Conservation (phyloP, 306 rosid genomes). For the Vigna mungo region DNA sequence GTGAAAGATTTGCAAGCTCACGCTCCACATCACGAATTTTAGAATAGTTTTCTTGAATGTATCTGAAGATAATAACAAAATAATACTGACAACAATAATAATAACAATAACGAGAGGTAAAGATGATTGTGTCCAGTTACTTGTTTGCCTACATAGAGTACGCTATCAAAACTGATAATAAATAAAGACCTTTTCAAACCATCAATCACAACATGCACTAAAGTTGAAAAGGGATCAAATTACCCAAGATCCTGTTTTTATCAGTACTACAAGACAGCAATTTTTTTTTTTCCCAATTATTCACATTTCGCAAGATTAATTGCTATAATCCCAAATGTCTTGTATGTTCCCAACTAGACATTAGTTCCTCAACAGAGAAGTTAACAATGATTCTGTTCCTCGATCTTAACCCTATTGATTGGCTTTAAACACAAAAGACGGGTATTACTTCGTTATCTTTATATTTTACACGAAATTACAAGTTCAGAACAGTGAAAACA, state of each 20-base stretch:
- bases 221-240: constrained; percentile 18
- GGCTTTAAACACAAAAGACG: constrained; percentile 20
- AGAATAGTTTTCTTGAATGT: constrained; percentile 87
- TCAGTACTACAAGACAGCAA: constrained; percentile 30
- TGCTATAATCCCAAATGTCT: constrained; percentile 17
- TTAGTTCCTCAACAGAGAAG: constrained; percentile 13
- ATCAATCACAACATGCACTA: constrained; percentile 17
- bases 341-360: constrained; percentile 12
- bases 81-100: not conserved
- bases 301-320: constrained; percentile 26
- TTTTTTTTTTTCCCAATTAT: constrained; percentile 27
- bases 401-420: constrained; percentile 6
- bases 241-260: constrained; percentile 23
- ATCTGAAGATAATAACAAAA: constrained; percentile 52
- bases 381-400: constrained; percentile 5
- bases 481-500: constrained; percentile 15
- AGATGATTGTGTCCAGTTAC: constrained; percentile 9
- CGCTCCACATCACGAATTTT: constrained; percentile 95
- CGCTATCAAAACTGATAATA: constrained; percentile 1
- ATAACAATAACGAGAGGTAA: not conserved
- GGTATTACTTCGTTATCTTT: constrained; percentile 9
- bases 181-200: constrained; percentile 11
- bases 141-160: constrained; percentile 20
- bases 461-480: constrained; percentile 24
- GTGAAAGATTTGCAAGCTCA: constrained; percentile 73